Conservation (phyloP, 2,329 filamentous ascomycete species). For the Cordyceps cicadae region DNA sequence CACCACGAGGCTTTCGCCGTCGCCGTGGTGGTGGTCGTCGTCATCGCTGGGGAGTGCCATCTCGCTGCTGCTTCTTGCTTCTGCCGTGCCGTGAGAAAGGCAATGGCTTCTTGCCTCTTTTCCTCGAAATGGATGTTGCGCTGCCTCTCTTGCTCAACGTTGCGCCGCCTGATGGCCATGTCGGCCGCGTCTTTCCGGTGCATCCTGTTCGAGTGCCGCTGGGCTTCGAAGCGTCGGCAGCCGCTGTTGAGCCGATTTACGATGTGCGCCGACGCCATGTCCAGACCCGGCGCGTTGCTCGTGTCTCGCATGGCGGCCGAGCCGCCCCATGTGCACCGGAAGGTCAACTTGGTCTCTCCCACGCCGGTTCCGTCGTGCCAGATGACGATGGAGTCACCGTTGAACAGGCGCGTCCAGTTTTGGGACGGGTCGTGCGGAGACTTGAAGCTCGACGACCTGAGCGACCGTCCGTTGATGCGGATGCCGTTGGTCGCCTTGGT, state of each 20-base stretch:
- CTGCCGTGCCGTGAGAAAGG: slow-evolving; percentile 27
- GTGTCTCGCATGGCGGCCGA: slow-evolving; percentile 26
- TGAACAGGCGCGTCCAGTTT: slow-evolving; percentile 61
- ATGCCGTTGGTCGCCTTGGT: slow-evolving; percentile 74
- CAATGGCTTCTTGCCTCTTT: slow-evolving; percentile 37
- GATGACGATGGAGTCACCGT: slow-evolving; percentile 69
- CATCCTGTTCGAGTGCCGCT: slow-evolving; percentile 26
- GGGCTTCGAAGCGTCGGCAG: slow-evolving; percentile 36
- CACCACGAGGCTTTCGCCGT: background rate
- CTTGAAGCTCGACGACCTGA: slow-evolving; percentile 49
- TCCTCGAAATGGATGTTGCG: slow-evolving; percentile 42
- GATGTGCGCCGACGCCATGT: slow-evolving; percentile 13
- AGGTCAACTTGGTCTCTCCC: slow-evolving; percentile 37
- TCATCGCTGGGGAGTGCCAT: slow-evolving; percentile 22
- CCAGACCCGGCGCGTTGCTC: no score
- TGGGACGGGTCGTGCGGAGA: slow-evolving; percentile 46
- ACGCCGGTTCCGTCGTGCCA: slow-evolving; percentile 43
- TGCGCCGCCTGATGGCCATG: slow-evolving; percentile 30
- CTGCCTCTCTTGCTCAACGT: slow-evolving; percentile 38
- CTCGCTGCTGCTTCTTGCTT: slow-evolving; percentile 16
- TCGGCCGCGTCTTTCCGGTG: slow-evolving; percentile 38
- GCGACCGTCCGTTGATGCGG: slow-evolving; percentile 61
- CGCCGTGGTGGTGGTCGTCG: slow-evolving; percentile 13
- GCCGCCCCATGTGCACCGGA: slow-evolving; percentile 49
- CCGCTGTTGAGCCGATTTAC: slow-evolving; percentile 41